A percentile compares a stretch with the other conserved stretches of the same genome.
Conservation (phyloP, 805 yeast genomes). For the Yamadazyma olivae region DNA sequence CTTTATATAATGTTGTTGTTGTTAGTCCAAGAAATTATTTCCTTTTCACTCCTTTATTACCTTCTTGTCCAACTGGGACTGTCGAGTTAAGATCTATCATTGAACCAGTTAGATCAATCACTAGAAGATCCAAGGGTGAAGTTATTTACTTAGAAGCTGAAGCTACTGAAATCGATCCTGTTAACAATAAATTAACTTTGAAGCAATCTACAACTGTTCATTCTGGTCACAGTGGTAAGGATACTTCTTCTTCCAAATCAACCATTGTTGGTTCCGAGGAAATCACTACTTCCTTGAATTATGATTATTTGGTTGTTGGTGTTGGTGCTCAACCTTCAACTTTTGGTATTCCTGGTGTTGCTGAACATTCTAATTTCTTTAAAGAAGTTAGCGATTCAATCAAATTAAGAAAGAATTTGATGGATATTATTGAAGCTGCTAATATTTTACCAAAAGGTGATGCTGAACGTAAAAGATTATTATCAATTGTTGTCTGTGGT, state of each 20-base stretch:
- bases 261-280: constrained; percentile 41
- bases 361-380: constrained; percentile 81
- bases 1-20: constrained; percentile 82
- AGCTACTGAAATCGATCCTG: constrained; percentile 79
- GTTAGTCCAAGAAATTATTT: constrained; percentile 95
- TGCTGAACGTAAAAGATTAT: constrained; percentile 78
- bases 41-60: constrained; percentile 92
- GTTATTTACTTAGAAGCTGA: constrained; percentile 87
- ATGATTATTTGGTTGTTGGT: constrained; percentile 86
- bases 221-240: constrained; percentile 53
- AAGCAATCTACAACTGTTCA: constrained; percentile 57
- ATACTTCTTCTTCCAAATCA: constrained; percentile 41
- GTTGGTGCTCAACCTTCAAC: constrained; percentile 96
- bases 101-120: constrained; percentile 87
- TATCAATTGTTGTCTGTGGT: constrained; percentile 90
- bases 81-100: constrained; percentile 86
- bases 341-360: constrained; percentile 92
- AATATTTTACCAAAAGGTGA: constrained; percentile 70
- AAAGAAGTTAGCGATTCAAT: constrained; percentile 90
- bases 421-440: constrained; percentile 89
- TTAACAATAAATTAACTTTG: constrained; percentile 59
- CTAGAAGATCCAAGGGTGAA: constrained; percentile 75
- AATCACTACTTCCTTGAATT: constrained; percentile 47
- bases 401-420: constrained; percentile 74
- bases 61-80: constrained; percentile 93